Conservation (phyloP, 352 stramenopile genomes). For the Phytopythium litorale region DNA sequence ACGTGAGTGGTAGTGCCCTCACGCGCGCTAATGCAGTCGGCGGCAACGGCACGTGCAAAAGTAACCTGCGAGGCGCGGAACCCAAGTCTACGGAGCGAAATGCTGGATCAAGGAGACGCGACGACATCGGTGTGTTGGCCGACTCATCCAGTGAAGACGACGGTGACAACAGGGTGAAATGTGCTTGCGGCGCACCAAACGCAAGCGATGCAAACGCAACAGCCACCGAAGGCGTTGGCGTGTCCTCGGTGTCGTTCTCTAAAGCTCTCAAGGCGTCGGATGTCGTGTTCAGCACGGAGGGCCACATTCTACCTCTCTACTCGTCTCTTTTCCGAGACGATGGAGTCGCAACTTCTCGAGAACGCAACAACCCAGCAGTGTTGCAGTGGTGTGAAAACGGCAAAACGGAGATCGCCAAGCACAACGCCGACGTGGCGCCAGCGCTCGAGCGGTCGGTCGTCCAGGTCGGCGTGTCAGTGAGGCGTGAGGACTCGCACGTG, state of each 20-base stretch:
- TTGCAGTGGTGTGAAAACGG: conserved; percentile 50
- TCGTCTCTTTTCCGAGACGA: conserved; percentile 40
- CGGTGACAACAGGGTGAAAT: not conserved
- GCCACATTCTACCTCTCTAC: conserved; percentile 69
- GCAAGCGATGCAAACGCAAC: conserved; percentile 2
- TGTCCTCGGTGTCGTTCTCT: not conserved
- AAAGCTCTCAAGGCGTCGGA: conserved; percentile 57
- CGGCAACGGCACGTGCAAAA: not conserved
- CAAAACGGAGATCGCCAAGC: conserved; percentile 34
- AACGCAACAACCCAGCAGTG: conserved; percentile 5
- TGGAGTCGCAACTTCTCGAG: not conserved
- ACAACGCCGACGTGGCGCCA: conserved; percentile 29
- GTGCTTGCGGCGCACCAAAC: conserved; percentile 8
- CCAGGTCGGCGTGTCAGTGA: conserved; percentile 58
- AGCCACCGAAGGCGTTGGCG: not conserved
- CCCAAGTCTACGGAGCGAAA: not conserved
- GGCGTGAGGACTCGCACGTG: conserved; percentile 51
- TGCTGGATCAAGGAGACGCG: not conserved
- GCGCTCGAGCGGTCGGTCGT: conserved; percentile 16
- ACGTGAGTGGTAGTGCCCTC: not conserved
- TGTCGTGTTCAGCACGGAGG: conserved; percentile 81
- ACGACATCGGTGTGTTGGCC: not conserved
- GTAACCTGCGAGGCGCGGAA: not conserved
- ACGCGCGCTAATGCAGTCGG: not conserved
- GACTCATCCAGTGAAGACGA: not conserved